phyloP scores from a whole-genome alignment of 345 rosid species.

The Fremontodendron californicum region DNA sequence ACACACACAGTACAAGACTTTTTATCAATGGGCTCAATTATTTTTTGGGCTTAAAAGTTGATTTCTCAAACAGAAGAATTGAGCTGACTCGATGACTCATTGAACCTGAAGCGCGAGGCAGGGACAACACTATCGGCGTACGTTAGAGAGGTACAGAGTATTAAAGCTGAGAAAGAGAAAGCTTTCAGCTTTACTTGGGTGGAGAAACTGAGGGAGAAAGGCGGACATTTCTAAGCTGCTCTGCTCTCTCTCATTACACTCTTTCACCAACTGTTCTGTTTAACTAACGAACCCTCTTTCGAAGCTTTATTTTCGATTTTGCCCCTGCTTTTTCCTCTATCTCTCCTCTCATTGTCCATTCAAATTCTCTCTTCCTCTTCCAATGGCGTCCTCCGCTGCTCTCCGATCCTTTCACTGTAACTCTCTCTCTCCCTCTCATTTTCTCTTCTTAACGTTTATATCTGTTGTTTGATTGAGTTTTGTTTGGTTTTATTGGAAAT shows the following conservation, averaged over 20 bases:
- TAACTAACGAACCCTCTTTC: not conserved
- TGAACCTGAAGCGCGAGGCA: too few species aligned
- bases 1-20: too few species aligned
- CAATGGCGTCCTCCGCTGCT: constrained; percentile 72
- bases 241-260: not conserved
- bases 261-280: not conserved
- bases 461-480: not conserved
- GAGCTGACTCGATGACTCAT: too few species aligned
- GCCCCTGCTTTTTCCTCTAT: not conserved
- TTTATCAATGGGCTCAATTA: not conserved
- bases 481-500: not conserved
- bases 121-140: not conserved
- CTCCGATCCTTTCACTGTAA: constrained; percentile 68
- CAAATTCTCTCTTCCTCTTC: constrained; percentile 11
- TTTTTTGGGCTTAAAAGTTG: not conserved
- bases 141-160: not conserved
- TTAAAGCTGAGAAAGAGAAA: not conserved
- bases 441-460: not conserved
- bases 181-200: not conserved
- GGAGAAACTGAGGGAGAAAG: not conserved
- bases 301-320: not conserved
- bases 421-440: constrained; percentile 11
- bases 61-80: not conserved
- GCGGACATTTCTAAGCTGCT: not conserved
- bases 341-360: not conserved